Percentiles rank a stretch among this genome's conserved stretches.
phyloP scores from a whole-genome alignment of 371 early-diverging fungal genomes.

The Syncephalastrum contaminatum region DNA sequence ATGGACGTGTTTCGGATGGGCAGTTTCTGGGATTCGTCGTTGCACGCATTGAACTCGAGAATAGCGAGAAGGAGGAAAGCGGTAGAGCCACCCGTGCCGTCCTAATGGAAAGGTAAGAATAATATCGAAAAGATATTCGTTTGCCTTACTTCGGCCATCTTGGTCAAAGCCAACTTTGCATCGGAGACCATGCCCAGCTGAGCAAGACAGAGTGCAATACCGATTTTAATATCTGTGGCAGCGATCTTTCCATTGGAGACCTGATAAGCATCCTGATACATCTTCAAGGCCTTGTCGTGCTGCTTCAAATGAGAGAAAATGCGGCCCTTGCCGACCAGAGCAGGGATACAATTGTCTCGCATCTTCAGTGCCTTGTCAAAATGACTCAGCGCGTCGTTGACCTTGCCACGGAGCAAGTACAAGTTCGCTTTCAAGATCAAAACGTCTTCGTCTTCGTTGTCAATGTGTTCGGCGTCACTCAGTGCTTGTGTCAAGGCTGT shows the following conservation, averaged over 20 bases:
- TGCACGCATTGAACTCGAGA: slow-evolving; percentile 75
- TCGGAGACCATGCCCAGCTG: slow-evolving; percentile 67
- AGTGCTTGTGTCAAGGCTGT: slow-evolving; percentile 66
- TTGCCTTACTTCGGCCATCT: neutral
- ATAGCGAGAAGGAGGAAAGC: slow-evolving; percentile 73
- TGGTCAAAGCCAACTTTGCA: slow-evolving; percentile 70
- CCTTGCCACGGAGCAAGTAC: slow-evolving; percentile 55
- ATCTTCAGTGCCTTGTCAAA: slow-evolving; percentile 66
- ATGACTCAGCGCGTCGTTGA: slow-evolving; percentile 67
- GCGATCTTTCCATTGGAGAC: slow-evolving; percentile 48
- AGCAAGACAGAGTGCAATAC: slow-evolving; percentile 85
- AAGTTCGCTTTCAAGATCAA: slow-evolving; percentile 69
- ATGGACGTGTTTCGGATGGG: slow-evolving; percentile 37
- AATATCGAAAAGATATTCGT: neutral
- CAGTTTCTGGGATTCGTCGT: slow-evolving; percentile 34
- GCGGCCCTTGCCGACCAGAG: slow-evolving; percentile 74
- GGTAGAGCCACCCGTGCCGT: slow-evolving; percentile 47
- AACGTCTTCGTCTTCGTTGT: slow-evolving; percentile 66
- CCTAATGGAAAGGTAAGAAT: slow-evolving; percentile 11
- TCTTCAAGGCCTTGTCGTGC: slow-evolving; percentile 62
- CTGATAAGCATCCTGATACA: slow-evolving; percentile 75
- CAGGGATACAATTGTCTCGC: slow-evolving; percentile 69
- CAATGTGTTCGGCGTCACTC: slow-evolving; percentile 72
- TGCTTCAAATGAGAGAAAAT: slow-evolving; percentile 57
- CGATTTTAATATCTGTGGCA: slow-evolving; percentile 72